These are phyloP conservation scores for Sungouiozyma intestinalis DNA, from an alignment of 805 yeast genomes.

Conservation along the genomic window DNA sequence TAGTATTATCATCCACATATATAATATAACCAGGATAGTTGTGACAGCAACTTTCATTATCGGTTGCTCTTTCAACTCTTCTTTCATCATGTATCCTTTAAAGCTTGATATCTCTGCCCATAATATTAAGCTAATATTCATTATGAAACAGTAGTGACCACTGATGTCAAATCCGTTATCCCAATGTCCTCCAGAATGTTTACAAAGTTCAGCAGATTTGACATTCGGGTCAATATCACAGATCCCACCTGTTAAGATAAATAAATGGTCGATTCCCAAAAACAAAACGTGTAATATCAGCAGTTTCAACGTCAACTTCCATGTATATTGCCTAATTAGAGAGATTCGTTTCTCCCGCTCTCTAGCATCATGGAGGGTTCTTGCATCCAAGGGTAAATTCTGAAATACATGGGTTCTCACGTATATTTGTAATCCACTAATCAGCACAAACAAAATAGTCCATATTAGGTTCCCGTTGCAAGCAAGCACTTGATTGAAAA, in stretches of 20 bases:
- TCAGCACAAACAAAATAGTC: conserved; percentile 15
- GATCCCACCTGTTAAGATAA: conserved; percentile 28
- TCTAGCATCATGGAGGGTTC: background rate
- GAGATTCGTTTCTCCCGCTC: background rate
- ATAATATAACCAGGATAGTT: conserved; percentile 10
- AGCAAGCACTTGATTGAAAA: conserved; percentile 29
- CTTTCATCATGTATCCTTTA: conserved; percentile 6
- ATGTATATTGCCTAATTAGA: conserved; percentile 14
- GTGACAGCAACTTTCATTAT: conserved; percentile 5
- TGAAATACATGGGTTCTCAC: conserved; percentile 5
- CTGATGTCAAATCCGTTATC: conserved; percentile 42
- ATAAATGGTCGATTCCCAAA: conserved; percentile 25
- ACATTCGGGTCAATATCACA: conserved; percentile 18
- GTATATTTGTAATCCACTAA: conserved; percentile 15
- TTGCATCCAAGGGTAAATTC: conserved; percentile 9
- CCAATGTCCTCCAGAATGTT: conserved; percentile 32
- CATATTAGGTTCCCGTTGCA: conserved; percentile 28
- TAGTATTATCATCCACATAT: conserved; percentile 46
- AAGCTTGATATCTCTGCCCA: conserved; percentile 27
- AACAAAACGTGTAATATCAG: conserved; percentile 18
- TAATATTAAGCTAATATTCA: conserved; percentile 34
- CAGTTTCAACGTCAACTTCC: conserved; percentile 21
- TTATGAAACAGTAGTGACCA: conserved; percentile 41
- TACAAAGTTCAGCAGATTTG: conserved; percentile 27
- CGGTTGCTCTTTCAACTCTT: conserved; percentile 5